phyloP scores from a whole-genome alignment of 768 basidiomycete species.

The Phlebiopsis gigantea region DNA sequence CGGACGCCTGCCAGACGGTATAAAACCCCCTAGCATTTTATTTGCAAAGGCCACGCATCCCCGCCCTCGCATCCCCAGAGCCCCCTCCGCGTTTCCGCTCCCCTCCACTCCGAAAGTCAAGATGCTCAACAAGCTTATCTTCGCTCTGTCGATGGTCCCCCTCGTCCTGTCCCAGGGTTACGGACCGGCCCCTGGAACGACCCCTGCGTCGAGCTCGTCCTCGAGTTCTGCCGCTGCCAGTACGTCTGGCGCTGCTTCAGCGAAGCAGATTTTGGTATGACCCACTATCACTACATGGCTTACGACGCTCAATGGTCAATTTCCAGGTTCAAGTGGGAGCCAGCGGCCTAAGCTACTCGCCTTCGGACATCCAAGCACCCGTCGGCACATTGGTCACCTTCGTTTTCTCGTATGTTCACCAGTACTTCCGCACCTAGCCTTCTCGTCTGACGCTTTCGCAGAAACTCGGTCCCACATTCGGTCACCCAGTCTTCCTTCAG shows the following conservation, averaged over 20 bases:
- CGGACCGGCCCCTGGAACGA: constrained; percentile 20
- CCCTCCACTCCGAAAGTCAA: constrained; percentile 8
- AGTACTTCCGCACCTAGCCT: neutral
- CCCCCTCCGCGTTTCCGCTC: neutral
- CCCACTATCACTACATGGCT: neutral
- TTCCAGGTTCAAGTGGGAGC: constrained; percentile 40
- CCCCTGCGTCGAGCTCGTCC: constrained; percentile 20
- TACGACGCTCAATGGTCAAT: neutral
- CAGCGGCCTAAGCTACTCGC: constrained; percentile 34
- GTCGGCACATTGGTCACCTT: constrained; percentile 43
- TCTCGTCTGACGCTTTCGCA: neutral
- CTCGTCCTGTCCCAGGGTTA: constrained; percentile 30
- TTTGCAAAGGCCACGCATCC: neutral
- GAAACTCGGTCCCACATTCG: constrained; percentile 10
- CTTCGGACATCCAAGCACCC: constrained; percentile 37
- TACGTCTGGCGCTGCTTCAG: neutral
- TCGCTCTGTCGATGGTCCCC: constrained; percentile 26
- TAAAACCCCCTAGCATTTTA: neutral
- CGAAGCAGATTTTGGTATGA: neutral
- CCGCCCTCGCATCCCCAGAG: neutral
- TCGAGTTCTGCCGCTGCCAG: constrained; percentile 23
- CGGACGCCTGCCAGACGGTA: neutral
- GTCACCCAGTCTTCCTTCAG: constrained; percentile 21
- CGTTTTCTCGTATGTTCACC: constrained; percentile 35
- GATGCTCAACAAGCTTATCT: constrained; percentile 25